Base-by-base conservation (phyloP, 306 rosid genomes). In the Calophaca sinica region DNA sequence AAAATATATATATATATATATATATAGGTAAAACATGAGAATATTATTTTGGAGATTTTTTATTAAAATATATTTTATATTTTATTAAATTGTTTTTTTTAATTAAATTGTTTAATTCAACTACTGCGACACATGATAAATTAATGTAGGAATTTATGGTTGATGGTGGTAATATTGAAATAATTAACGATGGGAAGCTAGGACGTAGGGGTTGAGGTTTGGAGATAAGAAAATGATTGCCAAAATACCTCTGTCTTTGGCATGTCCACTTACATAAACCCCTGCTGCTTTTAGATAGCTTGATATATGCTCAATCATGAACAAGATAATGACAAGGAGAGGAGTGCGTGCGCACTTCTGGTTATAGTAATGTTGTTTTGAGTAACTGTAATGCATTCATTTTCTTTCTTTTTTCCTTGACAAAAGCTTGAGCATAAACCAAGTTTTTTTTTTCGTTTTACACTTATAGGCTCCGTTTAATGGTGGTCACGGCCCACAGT, bases 161-260 rank as follows among this genome's bases (percentile, higher is more conserved):
- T 20, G 26, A 20, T 20, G 26, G 26, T 20, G 26, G 26, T 20
- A 20, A 20, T 39, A 41, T 54, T 15, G 35, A 54, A 54, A 38
- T 70, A 70, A 64, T 44, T 26, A 26, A 70, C 53, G 53, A 70
- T 38, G 63, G 52, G 73, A 58, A 58, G 39, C 63, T 58, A 58
- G 41, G 41, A 31, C 14, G 63, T 58, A 31, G 38, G 38, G 75
- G 13, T 4, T 11, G 15, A 53, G 74, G 62, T 38, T 51, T 51
- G 13, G 36, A 28, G 35, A 33, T n/a, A 33, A 61, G 52, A 58
- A 72, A 72, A 72, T 41, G 45, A 57, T 55, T 57, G 66, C 9
- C 29, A 72, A 28, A 11, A 33, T 2, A 28, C 76, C 15, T 12
- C 13, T 20, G 26, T 20, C 26, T 20, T 55, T 36, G 13, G 49